These are phyloP conservation scores for Phoma sp. DNA, from an alignment of 2,329 filamentous ascomycete genomes.

Conservation along the genomic window DNA sequence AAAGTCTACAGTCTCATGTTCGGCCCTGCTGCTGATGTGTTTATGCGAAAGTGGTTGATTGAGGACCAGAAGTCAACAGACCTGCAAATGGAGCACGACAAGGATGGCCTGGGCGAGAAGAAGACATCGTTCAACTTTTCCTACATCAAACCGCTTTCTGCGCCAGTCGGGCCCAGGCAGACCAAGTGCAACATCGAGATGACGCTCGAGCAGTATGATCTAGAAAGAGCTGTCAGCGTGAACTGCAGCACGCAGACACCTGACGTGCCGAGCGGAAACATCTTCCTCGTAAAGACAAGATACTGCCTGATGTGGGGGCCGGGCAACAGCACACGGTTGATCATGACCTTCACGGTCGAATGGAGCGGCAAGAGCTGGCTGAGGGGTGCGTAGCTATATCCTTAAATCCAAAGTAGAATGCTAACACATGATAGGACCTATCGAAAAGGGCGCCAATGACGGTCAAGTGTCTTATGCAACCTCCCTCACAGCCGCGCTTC, in stretches of 20 bases:
- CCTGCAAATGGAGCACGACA: constrained; percentile 82
- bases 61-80: constrained; percentile 89
- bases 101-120: constrained; percentile 77
- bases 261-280: constrained; percentile 91
- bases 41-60: constrained; percentile 86
- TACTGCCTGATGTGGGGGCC: constrained; percentile 95
- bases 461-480: constrained; percentile 86
- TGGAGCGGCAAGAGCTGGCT: constrained; percentile 99
- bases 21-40: constrained; percentile 77
- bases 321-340: constrained; percentile 81
- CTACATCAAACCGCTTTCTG: constrained; percentile 90
- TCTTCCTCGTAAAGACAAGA: constrained; percentile 90
- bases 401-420: neutral
- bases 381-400: constrained; percentile 71
- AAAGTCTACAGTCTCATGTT: constrained; percentile 92
- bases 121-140: constrained; percentile 77
- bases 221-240: constrained; percentile 87
- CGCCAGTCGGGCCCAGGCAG: constrained; percentile 86
- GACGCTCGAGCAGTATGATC: constrained; percentile 81
- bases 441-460: constrained; percentile 93
- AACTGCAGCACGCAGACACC: constrained; percentile 85
- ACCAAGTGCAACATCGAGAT: constrained; percentile 94
- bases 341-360: constrained; percentile 89
- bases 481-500: constrained; percentile 77
- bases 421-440: constrained; percentile 70